These are phyloP conservation scores for Fusarium anthophilum DNA, from an alignment of 2,329 filamentous ascomycete species.

Conservation along the genomic window DNA sequence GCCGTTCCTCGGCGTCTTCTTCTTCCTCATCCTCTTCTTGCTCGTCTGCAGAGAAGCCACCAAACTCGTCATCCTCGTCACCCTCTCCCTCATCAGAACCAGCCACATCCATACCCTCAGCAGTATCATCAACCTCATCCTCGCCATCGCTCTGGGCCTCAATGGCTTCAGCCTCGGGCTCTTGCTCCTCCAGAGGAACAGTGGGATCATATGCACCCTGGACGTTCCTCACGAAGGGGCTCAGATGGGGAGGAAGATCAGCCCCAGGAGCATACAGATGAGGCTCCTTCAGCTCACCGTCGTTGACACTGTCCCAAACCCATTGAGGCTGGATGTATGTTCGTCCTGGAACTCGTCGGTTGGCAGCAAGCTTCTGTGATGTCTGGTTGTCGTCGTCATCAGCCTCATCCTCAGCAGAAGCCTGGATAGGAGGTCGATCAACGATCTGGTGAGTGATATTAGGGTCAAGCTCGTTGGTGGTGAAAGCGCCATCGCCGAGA, in stretches of 20 bases:
- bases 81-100: constrained; percentile 58
- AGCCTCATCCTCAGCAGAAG: constrained; percentile 56
- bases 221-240: constrained; percentile 90
- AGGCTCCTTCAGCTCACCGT: constrained; percentile 85
- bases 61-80: constrained; percentile 57
- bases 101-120: constrained; percentile 60
- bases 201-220: constrained; percentile 94
- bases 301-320: constrained; percentile 98
- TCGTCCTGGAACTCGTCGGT: constrained; percentile 86
- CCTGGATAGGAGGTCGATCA: constrained; percentile 82
- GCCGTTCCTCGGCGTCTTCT: constrained; percentile 77
- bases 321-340: constrained; percentile 97
- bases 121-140: constrained; percentile 56
- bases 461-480: constrained; percentile 85
- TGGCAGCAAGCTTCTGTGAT: constrained; percentile 64
- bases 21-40: constrained; percentile 59
- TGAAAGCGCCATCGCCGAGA: constrained; percentile 91
- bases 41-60: constrained; percentile 62
- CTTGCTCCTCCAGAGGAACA: constrained; percentile 83
- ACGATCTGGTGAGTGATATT: constrained; percentile 97
- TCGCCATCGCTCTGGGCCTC: constrained; percentile 69
- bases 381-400: constrained; percentile 70
- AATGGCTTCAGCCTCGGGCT: constrained; percentile 85
- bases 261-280: constrained; percentile 92
- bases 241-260: constrained; percentile 90